Base-by-base conservation (phyloP, 129 eudicot species). In the Centella asiatica region DNA sequence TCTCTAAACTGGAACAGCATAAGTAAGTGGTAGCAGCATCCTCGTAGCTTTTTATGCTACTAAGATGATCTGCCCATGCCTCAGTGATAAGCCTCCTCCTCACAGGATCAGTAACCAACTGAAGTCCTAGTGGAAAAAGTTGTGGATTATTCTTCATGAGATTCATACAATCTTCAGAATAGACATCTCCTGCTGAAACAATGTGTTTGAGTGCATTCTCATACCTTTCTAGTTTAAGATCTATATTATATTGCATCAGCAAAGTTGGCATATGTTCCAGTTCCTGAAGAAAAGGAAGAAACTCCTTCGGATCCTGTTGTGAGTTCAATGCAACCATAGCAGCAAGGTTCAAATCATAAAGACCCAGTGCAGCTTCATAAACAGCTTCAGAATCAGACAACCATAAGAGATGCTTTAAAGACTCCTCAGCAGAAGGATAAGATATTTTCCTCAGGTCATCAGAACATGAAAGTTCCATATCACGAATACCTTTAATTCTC, bases 271-370 rank as follows among this genome's bases (percentile, higher is more conserved):
- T 47, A 15, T 60, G 60, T 67, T 92, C 96, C 37, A 92, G 70
- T 64, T 84, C 95, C 67, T 92, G 95, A 39, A 92, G 96, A 73
- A 81, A 83, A 1, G 99, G 99, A 73, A 92, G 76, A 76, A 92
- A 92, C 64, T 92, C 99, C 69, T 92, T 92, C 3, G 96, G 99
- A 65, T 92, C 99, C 62, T 70, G 82, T 64, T 92, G 96, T 4
- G 99, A 85, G 70, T 92, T 92, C 57, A 92, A 76, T 46, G 99
- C 99, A 73, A 92, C 99, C 50, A 92, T 92, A 56, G 99, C 99
- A 36, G 99, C 86, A 67, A 87, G 90, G 71, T 84, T 92, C 57
- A 92, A 66, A 72, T 92, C 99, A 48, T 92, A 92, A 44, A 92
- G 96, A 29, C 99, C 99, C 69, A 92, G 74, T 29, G 96, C 99